These are phyloP conservation scores for Pseudogymnoascus sp. DNA, from an alignment of 2,329 filamentous ascomycete genomes.

Conservation along the genomic window DNA sequence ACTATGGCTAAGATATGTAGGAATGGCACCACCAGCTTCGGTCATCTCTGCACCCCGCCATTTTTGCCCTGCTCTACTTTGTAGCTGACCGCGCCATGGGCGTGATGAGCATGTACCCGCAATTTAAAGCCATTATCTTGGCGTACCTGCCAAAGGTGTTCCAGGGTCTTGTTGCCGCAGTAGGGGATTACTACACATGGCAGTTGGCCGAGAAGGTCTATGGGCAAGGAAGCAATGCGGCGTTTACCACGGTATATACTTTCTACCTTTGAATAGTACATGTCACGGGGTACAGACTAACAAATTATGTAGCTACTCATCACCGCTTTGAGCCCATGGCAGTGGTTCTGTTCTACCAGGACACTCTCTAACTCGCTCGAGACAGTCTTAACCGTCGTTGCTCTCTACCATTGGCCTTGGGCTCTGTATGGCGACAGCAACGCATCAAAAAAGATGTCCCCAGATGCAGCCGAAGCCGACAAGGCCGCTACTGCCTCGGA, in stretches of 20 bases:
- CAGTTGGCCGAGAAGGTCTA: conserved; percentile 68
- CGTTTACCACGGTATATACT: conserved; percentile 63
- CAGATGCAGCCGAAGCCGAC: conserved; percentile 16
- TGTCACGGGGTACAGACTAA: neutral
- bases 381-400: conserved; percentile 73
- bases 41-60: conserved; percentile 80
- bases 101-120: conserved; percentile 44
- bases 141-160: conserved; percentile 63
- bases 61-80: conserved; percentile 74
- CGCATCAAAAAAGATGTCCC: conserved; percentile 10
- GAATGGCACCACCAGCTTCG: conserved; percentile 88
- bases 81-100: conserved; percentile 48
- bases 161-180: conserved; percentile 70
- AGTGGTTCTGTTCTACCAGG: conserved; percentile 90
- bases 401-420: conserved; percentile 85
- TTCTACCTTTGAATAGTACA: neutral
- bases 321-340: conserved; percentile 75
- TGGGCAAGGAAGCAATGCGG: conserved; percentile 52
- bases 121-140: conserved; percentile 56
- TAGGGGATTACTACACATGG: conserved; percentile 83
- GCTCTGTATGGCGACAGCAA: conserved; percentile 44
- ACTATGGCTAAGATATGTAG: conserved; percentile 38
- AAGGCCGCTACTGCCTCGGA: conserved; percentile 10
- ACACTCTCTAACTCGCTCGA: conserved; percentile 94
- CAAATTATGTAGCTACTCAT: conserved; percentile 51